Evolutionary conservation across 345 rosid species (phyloP), one percentile per base, ranked within the genome.

Genomic region (Microthlaspi erraticum): DNA sequence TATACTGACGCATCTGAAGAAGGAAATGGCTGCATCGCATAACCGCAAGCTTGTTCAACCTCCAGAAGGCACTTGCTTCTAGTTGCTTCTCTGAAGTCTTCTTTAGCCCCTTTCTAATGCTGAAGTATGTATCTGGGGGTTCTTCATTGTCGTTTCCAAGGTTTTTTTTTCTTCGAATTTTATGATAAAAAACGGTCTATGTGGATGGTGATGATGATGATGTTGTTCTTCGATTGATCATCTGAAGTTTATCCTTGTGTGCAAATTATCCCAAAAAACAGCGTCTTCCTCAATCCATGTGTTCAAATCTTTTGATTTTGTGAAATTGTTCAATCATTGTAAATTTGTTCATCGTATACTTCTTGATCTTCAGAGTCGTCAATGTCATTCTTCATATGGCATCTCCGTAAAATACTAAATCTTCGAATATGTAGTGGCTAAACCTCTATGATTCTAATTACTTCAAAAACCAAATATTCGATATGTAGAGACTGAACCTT

Each of bases 21-120:
- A 88, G 76, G 95, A 88, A 71, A 88, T 88, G 95, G 83, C 88
- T 18, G 74, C 88, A 2, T 81, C 90, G 14, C 87, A 88, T 55
- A 88, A 83, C 79, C 82, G 90, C 66, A 87, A 87, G 87, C 85
- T 87, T 78, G 93, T 87, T 73, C 93, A 87, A 76, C 95, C 95
- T 73, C 88, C 86, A 0, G 95, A 88, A 82, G 95, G 95, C 60
- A 81, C 91, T 79, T 88, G 84, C 83, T 88, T 86, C 87, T 88
- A 87, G 85, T 60, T n/a, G 49, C 56, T 44, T 33, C 54, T 8
- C 54, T 8, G 74, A 52, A 49, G 18, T 51, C 75, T 34, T 53
- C 49, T 20, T 10, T 58, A 23, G 38, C 66, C 77, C 77, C 53
- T 48, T 73, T 73, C 39, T 66, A 58, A 42, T 60, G 66, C 62